A percentile compares a stretch with the other conserved stretches of the same genome.
Conservation (phyloP, 202 grass and related monocot genomes). For the Zoysia matrella region DNA sequence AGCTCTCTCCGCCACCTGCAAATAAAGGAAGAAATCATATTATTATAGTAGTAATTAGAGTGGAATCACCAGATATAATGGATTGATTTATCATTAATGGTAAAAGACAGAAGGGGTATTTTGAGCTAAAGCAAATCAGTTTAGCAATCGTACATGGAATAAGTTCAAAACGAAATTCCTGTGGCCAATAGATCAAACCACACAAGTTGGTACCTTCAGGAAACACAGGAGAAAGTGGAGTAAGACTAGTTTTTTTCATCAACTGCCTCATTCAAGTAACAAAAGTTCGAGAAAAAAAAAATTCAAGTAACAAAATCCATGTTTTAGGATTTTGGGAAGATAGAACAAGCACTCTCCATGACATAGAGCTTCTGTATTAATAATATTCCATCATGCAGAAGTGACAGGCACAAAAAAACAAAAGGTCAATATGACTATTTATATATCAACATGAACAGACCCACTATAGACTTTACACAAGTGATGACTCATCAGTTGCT, state of each 20-base stretch:
- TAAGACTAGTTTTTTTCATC: slow-evolving; percentile 8
- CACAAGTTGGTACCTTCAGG: neutral
- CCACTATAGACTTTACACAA: slow-evolving; percentile 16
- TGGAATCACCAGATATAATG: neutral
- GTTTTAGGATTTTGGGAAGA: neutral
- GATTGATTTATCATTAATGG: neutral
- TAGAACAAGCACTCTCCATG: slow-evolving; percentile 21
- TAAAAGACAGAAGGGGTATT: slow-evolving; percentile 16
- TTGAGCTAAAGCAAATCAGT: neutral
- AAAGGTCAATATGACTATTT: slow-evolving; percentile 35
- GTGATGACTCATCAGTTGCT: slow-evolving; percentile 17
- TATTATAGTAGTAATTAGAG: neutral
- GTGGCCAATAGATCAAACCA: slow-evolving; percentile 5
- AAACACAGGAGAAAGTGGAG: slow-evolving; percentile 10
- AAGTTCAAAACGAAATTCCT: slow-evolving; percentile 7
- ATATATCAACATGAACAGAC: slow-evolving; percentile 36
- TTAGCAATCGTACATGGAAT: neutral
- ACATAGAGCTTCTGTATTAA: neutral
- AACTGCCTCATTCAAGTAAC: neutral
- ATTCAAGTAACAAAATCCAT: neutral
- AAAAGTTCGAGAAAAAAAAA: neutral
- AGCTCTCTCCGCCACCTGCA: slow-evolving; percentile 83
- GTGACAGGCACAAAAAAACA: neutral
- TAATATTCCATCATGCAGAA: slow-evolving; percentile 19
- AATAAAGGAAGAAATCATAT: slow-evolving; percentile 35